phyloP scores from a whole-genome alignment of 495 filamentous ascomycete genomes.

The Xylaria acuta region DNA sequence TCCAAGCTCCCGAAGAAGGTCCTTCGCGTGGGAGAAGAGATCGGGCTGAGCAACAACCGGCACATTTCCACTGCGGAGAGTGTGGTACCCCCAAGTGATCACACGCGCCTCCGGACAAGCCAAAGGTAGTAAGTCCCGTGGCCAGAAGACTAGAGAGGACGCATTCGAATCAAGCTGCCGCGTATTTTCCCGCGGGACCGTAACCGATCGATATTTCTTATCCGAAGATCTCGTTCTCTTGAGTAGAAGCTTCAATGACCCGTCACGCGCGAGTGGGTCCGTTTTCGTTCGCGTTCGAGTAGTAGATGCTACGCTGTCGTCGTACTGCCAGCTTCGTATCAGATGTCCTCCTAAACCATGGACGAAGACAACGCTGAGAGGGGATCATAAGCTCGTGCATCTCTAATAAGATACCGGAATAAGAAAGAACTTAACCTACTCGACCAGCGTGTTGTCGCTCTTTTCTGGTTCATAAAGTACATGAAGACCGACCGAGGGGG shows the following conservation, averaged over 20 bases:
- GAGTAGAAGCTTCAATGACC: conserved; percentile 31
- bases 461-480: conserved; percentile 47
- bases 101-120: conserved; percentile 44
- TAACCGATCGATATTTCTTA: conserved; percentile 20
- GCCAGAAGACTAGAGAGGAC: conserved; percentile 38
- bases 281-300: not conserved
- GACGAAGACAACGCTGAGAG: conserved; percentile 44
- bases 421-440: conserved; percentile 34
- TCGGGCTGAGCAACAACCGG: conserved; percentile 40
- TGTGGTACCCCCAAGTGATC: conserved; percentile 48
- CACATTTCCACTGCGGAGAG: conserved; percentile 36
- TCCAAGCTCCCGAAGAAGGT: conserved; percentile 41
- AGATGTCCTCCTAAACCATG: conserved; percentile 49
- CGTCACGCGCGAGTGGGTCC: conserved; percentile 8
- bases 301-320: not conserved
- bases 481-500: conserved; percentile 45
- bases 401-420: not conserved
- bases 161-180: not conserved
- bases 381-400: not conserved
- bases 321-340: conserved; percentile 43
- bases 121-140: conserved; percentile 42
- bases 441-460: conserved; percentile 37
- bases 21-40: conserved; percentile 42
- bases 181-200: not conserved
- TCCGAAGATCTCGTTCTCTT: conserved; percentile 17